Base-by-base conservation (phyloP, 2,329 filamentous ascomycete genomes). In the Ascosphaera pollenicola region DNA sequence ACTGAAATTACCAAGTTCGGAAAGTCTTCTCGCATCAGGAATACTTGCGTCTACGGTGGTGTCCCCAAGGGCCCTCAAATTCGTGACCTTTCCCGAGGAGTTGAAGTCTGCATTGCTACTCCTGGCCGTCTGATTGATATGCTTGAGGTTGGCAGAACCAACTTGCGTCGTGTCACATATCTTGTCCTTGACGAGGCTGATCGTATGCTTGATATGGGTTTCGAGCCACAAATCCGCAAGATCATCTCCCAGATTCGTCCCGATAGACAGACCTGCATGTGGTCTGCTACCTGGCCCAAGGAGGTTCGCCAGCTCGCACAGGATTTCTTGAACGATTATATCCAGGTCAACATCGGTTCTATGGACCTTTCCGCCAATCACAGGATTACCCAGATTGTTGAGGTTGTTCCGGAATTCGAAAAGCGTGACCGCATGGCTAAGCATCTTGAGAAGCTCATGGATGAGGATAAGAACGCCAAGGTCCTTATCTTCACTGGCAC, bases 151-250 rank as follows among this genome's bases (percentile, higher is more conserved):
- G 89, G 89, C 55, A 83, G 87, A 56, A 31, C 46, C 13, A 13
- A 21, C 21, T 32, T n/a, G 38, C n/a, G 77, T 62, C 94, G 93
- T 71, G 98, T 98, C 72, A 95, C 94, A 70, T 98, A 98, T 59
- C 73, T 98, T 45, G 83, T 98, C 51, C 81, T 98, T 40, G 89
- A 98, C 52, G 89, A 98, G 73, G 89, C 89, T 61, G 89, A 98
- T 68, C 89, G 89, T 60, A 98, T 98, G 89, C 71, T 98, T 70
- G 89, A 98, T 72, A 98, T 98, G 89, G 89, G 89, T 89, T 98
- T 98, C 70, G 89, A 98, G 69, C 89, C 89, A 54, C 89, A 98
- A 66, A 98, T 98, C 57, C 85, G 89, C 54, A 81, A 87, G 53
- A 95, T 98, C 54, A 89, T 98, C 36, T 89, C 89, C 11, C 61